phyloP scores from a whole-genome alignment of 2,329 filamentous ascomycete species.

The Neofusicoccum kwambonambiense region DNA sequence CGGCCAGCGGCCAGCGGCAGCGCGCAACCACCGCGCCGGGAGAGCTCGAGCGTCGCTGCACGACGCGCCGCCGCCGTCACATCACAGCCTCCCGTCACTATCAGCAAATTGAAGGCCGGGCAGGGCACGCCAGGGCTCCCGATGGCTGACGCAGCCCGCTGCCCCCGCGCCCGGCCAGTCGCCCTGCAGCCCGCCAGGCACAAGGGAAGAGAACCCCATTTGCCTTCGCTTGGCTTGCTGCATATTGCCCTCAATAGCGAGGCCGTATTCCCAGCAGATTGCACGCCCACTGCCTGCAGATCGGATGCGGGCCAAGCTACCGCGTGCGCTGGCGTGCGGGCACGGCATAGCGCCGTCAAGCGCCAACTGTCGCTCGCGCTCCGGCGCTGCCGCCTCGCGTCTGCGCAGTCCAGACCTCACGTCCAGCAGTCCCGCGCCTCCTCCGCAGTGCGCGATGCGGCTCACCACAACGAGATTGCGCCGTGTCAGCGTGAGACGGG shows the following conservation, averaged over 20 bases:
- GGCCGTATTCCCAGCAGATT: conserved; percentile 8
- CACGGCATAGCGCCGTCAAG: no score
- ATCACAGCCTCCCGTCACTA: conserved; percentile 13
- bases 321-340: no score
- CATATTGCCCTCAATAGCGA: neutral
- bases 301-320: neutral
- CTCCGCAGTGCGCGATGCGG: conserved; percentile 5
- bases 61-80: conserved; percentile 5
- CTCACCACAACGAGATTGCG: conserved; percentile 4
- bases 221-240: neutral
- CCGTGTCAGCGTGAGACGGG: conserved; percentile 9
- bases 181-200: neutral
- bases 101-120: neutral
- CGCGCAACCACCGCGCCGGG: neutral
- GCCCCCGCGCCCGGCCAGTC: neutral
- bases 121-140: neutral
- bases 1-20: neutral
- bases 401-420: neutral
- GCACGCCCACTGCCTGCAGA: neutral
- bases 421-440: neutral
- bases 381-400: neutral
- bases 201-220: neutral
- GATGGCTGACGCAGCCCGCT: neutral
- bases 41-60: conserved; percentile 10
- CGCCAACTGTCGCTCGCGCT: neutral